These are phyloP conservation scores for Tillandsia leiboldiana DNA, from an alignment of 176 grass and related monocot species.

Conservation along the genomic window DNA sequence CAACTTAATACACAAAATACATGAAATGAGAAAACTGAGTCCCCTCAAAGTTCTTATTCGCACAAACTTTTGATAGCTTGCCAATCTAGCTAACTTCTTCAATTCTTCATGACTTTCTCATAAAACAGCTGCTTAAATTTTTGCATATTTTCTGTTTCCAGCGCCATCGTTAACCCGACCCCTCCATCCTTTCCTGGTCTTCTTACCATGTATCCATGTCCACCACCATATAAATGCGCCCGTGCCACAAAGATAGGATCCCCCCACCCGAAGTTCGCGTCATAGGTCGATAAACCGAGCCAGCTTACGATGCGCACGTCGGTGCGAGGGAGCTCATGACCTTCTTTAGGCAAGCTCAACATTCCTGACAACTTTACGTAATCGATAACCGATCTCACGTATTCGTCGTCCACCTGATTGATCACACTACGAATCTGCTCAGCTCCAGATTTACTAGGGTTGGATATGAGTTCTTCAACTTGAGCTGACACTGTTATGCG, in stretches of 20 bases:
- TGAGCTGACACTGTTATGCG: not conserved
- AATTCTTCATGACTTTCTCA: not conserved
- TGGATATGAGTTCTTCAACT: not conserved
- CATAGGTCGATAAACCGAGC: not conserved
- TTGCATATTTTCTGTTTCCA: constrained; percentile 12
- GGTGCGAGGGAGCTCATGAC: not conserved
- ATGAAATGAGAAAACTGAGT: no score
- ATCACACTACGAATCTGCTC: not conserved
- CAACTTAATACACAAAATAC: no score
- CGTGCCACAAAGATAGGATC: not conserved
- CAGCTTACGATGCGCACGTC: constrained; percentile 5
- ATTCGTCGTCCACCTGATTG: constrained; percentile 5
- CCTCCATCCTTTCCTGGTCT: not conserved
- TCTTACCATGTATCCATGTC: not conserved
- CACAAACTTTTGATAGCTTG: no score
- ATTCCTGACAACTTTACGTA: not conserved
- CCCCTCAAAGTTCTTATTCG: no score
- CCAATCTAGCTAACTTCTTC: no score
- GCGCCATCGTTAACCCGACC: constrained; percentile 1
- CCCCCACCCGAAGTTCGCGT: constrained; percentile 21
- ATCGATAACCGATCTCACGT: constrained; percentile 4
- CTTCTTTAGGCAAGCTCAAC: not conserved
- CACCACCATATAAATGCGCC: constrained; percentile 1
- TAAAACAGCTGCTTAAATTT: constrained; percentile 12
- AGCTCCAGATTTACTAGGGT: not conserved